Evolutionary conservation across 2,329 filamentous ascomycete species (phyloP), one percentile per base, ranked within the genome.

Genomic region (Coleophoma cylindrospora): DNA sequence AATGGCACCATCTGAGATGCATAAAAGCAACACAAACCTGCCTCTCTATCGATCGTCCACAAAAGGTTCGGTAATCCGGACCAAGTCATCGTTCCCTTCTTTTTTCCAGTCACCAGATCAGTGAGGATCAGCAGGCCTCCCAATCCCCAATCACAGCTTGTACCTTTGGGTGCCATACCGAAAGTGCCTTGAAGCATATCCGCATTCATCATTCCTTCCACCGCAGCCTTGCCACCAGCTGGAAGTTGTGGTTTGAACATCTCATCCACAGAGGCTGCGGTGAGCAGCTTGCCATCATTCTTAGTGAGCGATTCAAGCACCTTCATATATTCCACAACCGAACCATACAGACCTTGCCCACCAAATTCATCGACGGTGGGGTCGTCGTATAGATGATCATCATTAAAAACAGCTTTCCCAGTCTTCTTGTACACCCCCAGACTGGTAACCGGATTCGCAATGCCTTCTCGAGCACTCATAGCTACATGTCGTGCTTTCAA

Each of bases 231-330:
- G 52, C 19, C 41, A 10, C 14, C 51, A 0, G 51, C 48, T 5
- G 56, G 60, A 0, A 81, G 68, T 41, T 76, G 76, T 0, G 76
- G 67, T 48, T 64, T 57, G 55, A 79, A 80, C 63, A 81, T 69
- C 40, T 66, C 56, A 1, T 71, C 65, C 0, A 73, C 67, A 0
- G 70, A 75, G 3, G 61, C 61, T 0, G 65, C 63, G 17, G 62
- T 67, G 7, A 82, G 66, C 0, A 81, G 54, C 40, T 68, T 72
- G 3, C 70, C 72, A 47, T 81, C 76, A 43, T 79, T 71, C 2
- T 63, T 60, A 0, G 80, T 64, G 1, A 82, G 58, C 2, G 74
- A 76, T 3, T 63, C 64, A 3, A 77, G 57, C 5, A 81, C 59
- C 34, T 69, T 69, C 47, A 73, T 53, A 50, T 74, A 80, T 19